Conservation (phyloP, 257 asterid genomes). For the Ajuga chamaepitys region DNA sequence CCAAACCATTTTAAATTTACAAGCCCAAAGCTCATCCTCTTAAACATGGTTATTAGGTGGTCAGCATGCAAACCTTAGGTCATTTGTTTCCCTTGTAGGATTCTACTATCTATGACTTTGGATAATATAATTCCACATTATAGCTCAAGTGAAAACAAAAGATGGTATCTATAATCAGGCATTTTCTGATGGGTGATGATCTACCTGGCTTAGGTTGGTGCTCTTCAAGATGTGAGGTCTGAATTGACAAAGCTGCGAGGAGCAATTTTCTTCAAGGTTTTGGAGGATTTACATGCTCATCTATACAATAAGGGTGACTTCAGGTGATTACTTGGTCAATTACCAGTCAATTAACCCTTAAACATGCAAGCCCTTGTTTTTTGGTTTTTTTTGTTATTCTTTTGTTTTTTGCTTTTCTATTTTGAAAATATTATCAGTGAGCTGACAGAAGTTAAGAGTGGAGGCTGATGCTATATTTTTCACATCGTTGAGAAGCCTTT, state of each 20-base stretch:
- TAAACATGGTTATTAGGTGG: neutral
- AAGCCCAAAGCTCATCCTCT: neutral
- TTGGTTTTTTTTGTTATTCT: too few species aligned
- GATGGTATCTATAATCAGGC: constrained; percentile 9
- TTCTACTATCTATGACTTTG: neutral
- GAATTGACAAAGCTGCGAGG: constrained; percentile 93
- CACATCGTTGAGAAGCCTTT: constrained; percentile 2
- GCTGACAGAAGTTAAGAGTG: neutral
- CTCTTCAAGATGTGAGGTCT: constrained; percentile 98
- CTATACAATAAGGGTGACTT: constrained; percentile 92
- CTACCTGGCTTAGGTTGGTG: constrained; percentile 78
- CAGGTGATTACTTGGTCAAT: constrained; percentile 43
- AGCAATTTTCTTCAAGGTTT: constrained; percentile 79
- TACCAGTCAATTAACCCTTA: constrained; percentile 12
- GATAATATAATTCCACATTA: constrained; percentile 7
- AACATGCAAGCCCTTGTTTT: constrained; percentile 12
- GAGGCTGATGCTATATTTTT: constrained; percentile 5
- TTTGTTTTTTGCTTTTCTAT: too few species aligned
- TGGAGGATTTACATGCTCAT: constrained; percentile 97
- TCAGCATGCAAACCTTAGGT: neutral
- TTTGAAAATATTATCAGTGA: neutral
- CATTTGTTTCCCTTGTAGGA: neutral
- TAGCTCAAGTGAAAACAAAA: constrained; percentile 23
- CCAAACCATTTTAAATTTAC: neutral
- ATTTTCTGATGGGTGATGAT: constrained; percentile 20